phyloP scores from a whole-genome alignment of 192 early-diverging fungal species.

The Coemansia sp. region DNA sequence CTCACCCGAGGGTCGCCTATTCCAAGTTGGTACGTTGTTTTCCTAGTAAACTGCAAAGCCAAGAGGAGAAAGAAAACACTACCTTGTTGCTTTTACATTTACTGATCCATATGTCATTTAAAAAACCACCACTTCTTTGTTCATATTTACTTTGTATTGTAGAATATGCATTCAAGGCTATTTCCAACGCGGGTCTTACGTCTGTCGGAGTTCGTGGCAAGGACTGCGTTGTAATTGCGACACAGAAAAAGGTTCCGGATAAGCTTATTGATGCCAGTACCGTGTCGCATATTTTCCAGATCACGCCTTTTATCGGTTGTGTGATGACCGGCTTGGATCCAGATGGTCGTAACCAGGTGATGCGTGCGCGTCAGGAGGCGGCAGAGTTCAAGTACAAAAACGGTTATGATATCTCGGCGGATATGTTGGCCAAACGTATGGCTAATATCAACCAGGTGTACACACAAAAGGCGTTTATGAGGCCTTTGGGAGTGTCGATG shows the following conservation, averaged over 20 bases:
- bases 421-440: constrained; percentile 96
- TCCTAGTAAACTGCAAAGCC: neutral
- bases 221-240: constrained; percentile 91
- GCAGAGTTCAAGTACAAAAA: constrained; percentile 99
- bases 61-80: neutral
- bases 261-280: constrained; percentile 93
- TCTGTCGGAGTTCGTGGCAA: constrained; percentile 95
- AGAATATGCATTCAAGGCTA: constrained; percentile 99
- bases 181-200: constrained; percentile 93
- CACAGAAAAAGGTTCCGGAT: constrained; percentile 96
- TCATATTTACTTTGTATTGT: constrained; percentile 1
- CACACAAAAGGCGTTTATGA: constrained; percentile 98
- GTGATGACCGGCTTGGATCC: constrained; percentile 97
- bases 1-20: constrained; percentile 97
- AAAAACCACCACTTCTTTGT: neutral
- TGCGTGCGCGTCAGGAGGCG: constrained; percentile 90
- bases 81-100: neutral
- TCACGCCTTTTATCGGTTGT: constrained; percentile 93
- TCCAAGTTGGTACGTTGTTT: constrained; percentile 90
- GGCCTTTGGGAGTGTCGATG: constrained; percentile 97
- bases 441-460: constrained; percentile 99
- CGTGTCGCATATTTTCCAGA: constrained; percentile 88
- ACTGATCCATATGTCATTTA: neutral
- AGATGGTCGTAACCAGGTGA: constrained; percentile 92
- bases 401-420: constrained; percentile 95